Conservation (phyloP, 345 rosid genomes). For the Noccaea caerulescens region DNA sequence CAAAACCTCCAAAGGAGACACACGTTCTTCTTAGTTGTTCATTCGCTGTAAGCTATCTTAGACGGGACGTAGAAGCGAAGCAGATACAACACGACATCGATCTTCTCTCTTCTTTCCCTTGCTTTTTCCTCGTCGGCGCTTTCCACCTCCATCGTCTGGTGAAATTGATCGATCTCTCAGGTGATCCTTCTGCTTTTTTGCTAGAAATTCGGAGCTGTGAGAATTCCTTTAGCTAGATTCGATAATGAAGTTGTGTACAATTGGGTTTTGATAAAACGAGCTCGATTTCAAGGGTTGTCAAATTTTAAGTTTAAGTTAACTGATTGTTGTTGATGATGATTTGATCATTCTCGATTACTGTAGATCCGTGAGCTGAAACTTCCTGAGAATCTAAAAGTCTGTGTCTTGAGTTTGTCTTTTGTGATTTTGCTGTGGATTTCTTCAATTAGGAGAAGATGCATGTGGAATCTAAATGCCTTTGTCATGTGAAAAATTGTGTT, state of each 20-base stretch:
- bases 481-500: too few relatives aligned
- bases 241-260: constrained; percentile 3
- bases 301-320: constrained; percentile 28
- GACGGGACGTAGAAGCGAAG: constrained; percentile 34
- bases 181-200: constrained; percentile 30
- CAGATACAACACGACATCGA: constrained; percentile 25
- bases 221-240: neutral
- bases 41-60: constrained; percentile 25
- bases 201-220: neutral
- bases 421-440: constrained; percentile 1
- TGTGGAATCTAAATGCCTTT: constrained; percentile 9
- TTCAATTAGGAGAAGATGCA: constrained; percentile 22
- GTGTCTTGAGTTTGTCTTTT: neutral
- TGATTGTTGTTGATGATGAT: neutral
- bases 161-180: constrained; percentile 34
- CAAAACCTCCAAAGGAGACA: constrained; percentile 25
- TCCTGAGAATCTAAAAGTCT: neutral
- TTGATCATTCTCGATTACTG: constrained; percentile 19
- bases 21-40: constrained; percentile 26
- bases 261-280: constrained; percentile 6
- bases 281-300: neutral
- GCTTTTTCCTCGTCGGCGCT: constrained; percentile 5
- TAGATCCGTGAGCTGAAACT: neutral
- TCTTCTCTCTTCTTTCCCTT: constrained; percentile 3
- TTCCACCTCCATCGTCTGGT: too few relatives aligned